Base-by-base conservation (phyloP, 2,329 filamentous ascomycete genomes). In the Sarocladium kiliense region DNA sequence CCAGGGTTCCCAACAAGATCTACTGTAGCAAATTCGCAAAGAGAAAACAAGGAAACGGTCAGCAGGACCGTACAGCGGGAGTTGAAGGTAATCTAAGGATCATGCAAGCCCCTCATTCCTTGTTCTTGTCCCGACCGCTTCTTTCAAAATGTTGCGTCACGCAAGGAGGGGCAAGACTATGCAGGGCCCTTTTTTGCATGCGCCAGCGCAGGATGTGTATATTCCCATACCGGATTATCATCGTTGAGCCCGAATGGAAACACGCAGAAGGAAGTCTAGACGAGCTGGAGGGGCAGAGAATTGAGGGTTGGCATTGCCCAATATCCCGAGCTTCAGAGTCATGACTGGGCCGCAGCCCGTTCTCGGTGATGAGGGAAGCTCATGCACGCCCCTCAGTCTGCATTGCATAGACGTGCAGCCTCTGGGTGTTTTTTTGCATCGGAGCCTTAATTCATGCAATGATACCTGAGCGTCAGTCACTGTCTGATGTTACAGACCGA, bases 381-480 rank as follows among this genome's bases (percentile, higher is more conserved):
- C 47, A 51, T 51, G 47, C 47, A 51, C 26, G 47, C 47, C 30
- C 47, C 47, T 51, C 47, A 16, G n/a, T 16, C n/a, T 36, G 47
- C 27, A 32, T 51, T 47, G 19, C 41, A 44, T 44, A 16, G 41
- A 23, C 41, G 12, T 44, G 41, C 41, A 44, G 41, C 5, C 25
- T 44, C 5, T 25, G 12, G 18, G 18, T 44, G 9, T 12, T 41
- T 19, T 21, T 16, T 44, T 21, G 44, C 44, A 21, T 49, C 44
- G 47, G 47, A 51, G 47, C 47, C 47, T 51, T 51, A 47, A 36
- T 19, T 51, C 30, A 51, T 51, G 47, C 47, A 51, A 51, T 51
- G 47, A 51, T 51, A 51, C 47, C 47, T 51, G 30, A 51, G 44
- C n/a, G 21, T 23, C n/a, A n/a, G 36, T n/a, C 36, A 6, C n/a